phyloP scores from a whole-genome alignment of 179 eudicot genomes.

The Nepenthes alata region DNA sequence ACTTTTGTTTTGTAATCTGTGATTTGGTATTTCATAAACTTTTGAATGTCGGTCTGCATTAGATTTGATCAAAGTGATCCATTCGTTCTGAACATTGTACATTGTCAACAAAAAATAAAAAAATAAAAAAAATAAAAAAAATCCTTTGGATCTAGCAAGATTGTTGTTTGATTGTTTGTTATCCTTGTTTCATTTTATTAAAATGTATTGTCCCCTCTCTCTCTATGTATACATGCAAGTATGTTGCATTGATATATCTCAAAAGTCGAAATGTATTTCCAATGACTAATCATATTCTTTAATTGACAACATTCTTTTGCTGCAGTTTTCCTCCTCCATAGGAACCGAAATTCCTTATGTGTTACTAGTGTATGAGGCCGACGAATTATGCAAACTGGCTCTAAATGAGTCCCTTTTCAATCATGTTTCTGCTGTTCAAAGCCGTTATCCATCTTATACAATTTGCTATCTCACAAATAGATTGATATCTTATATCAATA shows the following conservation, averaged over 20 bases:
- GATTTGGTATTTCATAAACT: not conserved
- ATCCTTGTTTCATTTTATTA: no score
- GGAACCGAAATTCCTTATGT: conserved; percentile 42
- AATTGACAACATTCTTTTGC: conserved; percentile 10
- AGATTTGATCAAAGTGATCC: no score
- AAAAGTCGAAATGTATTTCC: not conserved
- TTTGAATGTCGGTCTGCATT: no score
- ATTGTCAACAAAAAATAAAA: no score
- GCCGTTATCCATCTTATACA: conserved; percentile 61
- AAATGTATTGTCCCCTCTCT: no score
- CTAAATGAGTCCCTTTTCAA: conserved; percentile 40
- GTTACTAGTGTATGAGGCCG: conserved; percentile 62
- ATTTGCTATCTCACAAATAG: conserved; percentile 66
- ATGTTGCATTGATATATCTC: not conserved
- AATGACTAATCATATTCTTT: not conserved
- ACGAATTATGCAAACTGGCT: conserved; percentile 65
- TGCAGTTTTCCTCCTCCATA: conserved; percentile 41
- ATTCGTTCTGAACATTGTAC: no score
- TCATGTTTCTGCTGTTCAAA: conserved; percentile 48
- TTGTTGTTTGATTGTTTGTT: no score
- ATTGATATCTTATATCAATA: conserved; percentile 71
- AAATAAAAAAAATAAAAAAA: no score
- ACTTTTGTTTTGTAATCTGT: no score
- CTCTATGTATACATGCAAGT: no score
- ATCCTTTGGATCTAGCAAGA: no score